Evolutionary conservation across 495 filamentous ascomycete genomes (phyloP), one percentile per base, ranked within the genome.

Genomic region (Viridothelium virens): DNA sequence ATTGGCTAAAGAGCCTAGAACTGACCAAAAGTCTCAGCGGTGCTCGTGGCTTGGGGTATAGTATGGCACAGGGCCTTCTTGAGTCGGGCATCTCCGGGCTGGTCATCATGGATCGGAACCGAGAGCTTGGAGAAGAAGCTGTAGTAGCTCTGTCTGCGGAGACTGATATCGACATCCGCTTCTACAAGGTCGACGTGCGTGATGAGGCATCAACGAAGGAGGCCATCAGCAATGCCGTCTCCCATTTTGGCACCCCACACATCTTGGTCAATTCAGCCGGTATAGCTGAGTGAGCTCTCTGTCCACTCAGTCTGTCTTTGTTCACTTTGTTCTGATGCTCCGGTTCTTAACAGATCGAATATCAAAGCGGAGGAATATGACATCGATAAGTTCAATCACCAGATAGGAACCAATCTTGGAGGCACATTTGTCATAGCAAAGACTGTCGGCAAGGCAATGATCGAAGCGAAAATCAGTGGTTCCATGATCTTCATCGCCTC

Each of bases 191-290:
- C 44, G 89, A 91, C 70, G 86, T 91, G 39, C 87, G 87, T 69
- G 86, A 91, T 62, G 84, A 79, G 6, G 77, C 78, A 31, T 83
- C 84, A 18, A 84, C 89, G 64, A 80, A 81, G 74, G 78, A 83
- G 74, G 78, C 88, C 53, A 86, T 89, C 64, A 77, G 83, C 65
- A 76, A 83, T 41, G 78, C 86, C 67, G 67, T 84, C n/a, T 75
- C 81, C 46, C 79, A 84, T 65, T 85, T 87, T 66, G 89, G 84
- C 63, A 77, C 83, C 4, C 79, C 91, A 18, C 85, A 92, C 65
- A 87, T 92, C 33, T 78, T 91, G 16, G 83, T 95, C 77, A 92
- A 90, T 77, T 89, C 89, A 64, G 91, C 91, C 38, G 91, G 91
- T 70, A 91, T 95, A 66, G 89, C 91, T 68, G 89, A 91, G 82